Conservation (phyloP, 2,329 filamentous ascomycete species). For the Hymenoscyphus infarciens region DNA sequence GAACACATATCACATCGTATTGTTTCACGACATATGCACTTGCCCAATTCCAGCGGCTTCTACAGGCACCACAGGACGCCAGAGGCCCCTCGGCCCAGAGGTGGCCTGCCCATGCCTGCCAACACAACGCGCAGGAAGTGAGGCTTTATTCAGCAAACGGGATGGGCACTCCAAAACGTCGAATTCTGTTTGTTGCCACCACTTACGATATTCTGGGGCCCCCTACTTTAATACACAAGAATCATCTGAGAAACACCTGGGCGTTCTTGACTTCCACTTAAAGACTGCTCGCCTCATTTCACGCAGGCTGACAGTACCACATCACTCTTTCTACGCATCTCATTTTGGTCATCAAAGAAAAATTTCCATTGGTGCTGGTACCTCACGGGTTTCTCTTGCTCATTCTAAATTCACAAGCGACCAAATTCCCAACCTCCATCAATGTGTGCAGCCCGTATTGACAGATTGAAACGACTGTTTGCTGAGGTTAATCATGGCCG, state of each 20-base stretch:
- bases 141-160: not conserved
- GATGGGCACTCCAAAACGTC: not conserved
- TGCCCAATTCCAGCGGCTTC: not conserved
- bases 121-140: not conserved
- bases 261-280: not conserved
- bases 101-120: not conserved
- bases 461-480: conserved; percentile 40
- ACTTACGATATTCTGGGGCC: too few species aligned
- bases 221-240: not conserved
- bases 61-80: not conserved
- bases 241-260: not conserved
- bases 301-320: not conserved
- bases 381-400: not conserved
- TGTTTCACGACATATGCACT: not conserved
- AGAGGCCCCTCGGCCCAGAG: not conserved
- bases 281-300: not conserved
- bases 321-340: not conserved
- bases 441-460: conserved; percentile 16
- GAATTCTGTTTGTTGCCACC: not conserved
- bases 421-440: too few species aligned
- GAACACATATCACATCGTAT: not conserved
- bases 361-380: not conserved
- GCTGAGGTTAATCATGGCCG: conserved; percentile 39
- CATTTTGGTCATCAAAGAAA: not conserved
- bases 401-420: not conserved